Base-by-base conservation (phyloP, 306 rosid genomes). In the Trifolium repens region DNA sequence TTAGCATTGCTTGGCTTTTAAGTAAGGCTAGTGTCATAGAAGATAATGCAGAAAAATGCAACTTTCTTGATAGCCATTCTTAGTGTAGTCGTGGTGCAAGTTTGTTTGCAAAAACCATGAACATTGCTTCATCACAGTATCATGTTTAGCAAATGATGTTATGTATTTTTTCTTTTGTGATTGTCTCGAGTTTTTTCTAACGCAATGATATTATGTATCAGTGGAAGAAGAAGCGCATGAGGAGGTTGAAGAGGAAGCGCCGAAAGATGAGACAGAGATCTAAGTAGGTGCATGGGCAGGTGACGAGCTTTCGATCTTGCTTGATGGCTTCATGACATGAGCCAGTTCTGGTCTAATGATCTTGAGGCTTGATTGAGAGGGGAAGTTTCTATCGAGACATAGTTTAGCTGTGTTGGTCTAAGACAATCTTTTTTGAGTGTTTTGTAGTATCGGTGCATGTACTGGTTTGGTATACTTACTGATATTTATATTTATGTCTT, bases 191-290 rank as follows among this genome's bases (percentile, higher is more conserved):
- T 35, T 68, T 61, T 69, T 9, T 74, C 77, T 85, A 71, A 72
- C 58, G 37, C 30, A 16, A 10, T 59, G 50, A 55, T 80, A 14
- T 13, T 15, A 1, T 71, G 59, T 52, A 47, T 60, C 97, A 89
- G 97, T 92, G 96, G 96, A 92, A 92, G 97, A 92, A 92, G 96
- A 92, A 92, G 93, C 91, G 97, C 13, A 91, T 91, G 97, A 89
- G 97, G 91, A 91, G 97, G 77, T 69, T 91, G 87, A 91, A 92
- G 90, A 92, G 97, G 82, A 92, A 92, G 90, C 97, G 97, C 87
- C 79, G 96, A 90, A 92, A 92, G 96, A 92, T 92, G 97, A 92
- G 97, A 67, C 97, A 92, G 78, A 87, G 97, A 82, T 92, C 97
- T 2, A 92, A 92, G 93, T 92, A 46, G 52, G 75, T 34, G 34